Conservation (phyloP, 192 early-diverging fungal species). For the Coemansia sp. region DNA sequence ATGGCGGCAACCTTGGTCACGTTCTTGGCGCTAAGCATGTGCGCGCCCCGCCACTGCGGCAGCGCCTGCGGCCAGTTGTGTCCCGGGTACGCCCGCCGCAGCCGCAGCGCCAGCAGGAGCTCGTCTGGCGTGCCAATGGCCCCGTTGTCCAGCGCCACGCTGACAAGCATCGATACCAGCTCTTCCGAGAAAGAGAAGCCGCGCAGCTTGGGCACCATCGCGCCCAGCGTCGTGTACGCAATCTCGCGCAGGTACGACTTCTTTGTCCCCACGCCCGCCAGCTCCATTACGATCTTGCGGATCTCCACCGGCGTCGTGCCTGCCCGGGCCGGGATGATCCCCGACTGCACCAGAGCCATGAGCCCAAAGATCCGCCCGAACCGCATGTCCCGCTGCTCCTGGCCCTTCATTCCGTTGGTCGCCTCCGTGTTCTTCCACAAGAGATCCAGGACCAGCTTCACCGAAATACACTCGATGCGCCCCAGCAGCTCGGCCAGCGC, state of each 20-base stretch:
- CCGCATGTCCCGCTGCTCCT: constrained; percentile 84
- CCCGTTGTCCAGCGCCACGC: constrained; percentile 40
- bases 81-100: constrained; percentile 25
- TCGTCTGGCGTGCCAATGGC: constrained; percentile 45
- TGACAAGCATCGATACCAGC: constrained; percentile 37
- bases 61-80: constrained; percentile 42
- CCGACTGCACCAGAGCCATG: constrained; percentile 74
- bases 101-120: constrained; percentile 34
- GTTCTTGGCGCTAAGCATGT: constrained; percentile 33
- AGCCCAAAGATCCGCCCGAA: constrained; percentile 91
- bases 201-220: constrained; percentile 37
- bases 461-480: constrained; percentile 48
- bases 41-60: constrained; percentile 39
- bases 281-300: constrained; percentile 58
- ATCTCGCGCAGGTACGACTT: constrained; percentile 81
- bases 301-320: constrained; percentile 66
- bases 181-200: constrained; percentile 12
- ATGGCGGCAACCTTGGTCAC: constrained; percentile 16
- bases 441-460: constrained; percentile 62
- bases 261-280: constrained; percentile 61
- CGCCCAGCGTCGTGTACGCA: constrained; percentile 61
- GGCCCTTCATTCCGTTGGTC: constrained; percentile 62
- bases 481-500: constrained; percentile 76
- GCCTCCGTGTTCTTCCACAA: constrained; percentile 58
- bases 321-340: constrained; percentile 59